Conservation (phyloP, 2,329 filamentous ascomycete genomes). For the Alternaria sp. region DNA sequence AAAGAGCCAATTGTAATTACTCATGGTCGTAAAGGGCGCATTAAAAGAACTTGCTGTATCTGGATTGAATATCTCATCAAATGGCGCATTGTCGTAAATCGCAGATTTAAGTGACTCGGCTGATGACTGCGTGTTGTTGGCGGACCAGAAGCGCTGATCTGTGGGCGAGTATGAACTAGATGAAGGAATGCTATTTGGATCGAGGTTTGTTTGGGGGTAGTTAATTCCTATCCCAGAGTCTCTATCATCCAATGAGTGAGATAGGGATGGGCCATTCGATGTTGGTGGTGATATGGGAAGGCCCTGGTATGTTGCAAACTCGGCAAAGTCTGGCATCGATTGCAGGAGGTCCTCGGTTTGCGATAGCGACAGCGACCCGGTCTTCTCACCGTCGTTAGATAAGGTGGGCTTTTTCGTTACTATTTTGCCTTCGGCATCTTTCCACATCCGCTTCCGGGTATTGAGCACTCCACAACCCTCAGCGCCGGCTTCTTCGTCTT, state of each 20-base stretch:
- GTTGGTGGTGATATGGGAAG: conserved; percentile 45
- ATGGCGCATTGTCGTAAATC: conserved; percentile 46
- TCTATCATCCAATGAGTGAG: conserved; percentile 37
- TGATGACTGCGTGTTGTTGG: conserved; percentile 39
- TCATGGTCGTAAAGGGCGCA: conserved; percentile 68
- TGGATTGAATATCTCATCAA: conserved; percentile 64
- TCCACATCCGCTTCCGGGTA: conserved; percentile 61
- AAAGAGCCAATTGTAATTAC: conserved; percentile 69
- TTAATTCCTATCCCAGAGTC: conserved; percentile 33
- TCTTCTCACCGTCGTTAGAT: conserved; percentile 13
- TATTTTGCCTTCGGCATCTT: conserved; percentile 60
- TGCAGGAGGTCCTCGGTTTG: conserved; percentile 21
- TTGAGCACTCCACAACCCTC: conserved; percentile 59
- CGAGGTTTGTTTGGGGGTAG: conserved; percentile 25
- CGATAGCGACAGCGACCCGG: conserved; percentile 7
- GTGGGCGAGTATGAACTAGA: conserved; percentile 32
- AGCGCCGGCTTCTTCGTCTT: conserved; percentile 63
- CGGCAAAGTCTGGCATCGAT: conserved; percentile 26
- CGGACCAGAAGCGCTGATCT: conserved; percentile 43
- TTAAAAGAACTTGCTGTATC: conserved; percentile 71
- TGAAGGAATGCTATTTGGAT: conserved; percentile 23
- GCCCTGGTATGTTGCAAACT: conserved; percentile 26
- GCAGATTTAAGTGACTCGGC: conserved; percentile 27
- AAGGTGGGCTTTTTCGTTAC: conserved; percentile 53
- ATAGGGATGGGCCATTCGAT: conserved; percentile 37